Base-by-base conservation (phyloP, 768 basidiomycete species). In the Saitozyma podzolica region DNA sequence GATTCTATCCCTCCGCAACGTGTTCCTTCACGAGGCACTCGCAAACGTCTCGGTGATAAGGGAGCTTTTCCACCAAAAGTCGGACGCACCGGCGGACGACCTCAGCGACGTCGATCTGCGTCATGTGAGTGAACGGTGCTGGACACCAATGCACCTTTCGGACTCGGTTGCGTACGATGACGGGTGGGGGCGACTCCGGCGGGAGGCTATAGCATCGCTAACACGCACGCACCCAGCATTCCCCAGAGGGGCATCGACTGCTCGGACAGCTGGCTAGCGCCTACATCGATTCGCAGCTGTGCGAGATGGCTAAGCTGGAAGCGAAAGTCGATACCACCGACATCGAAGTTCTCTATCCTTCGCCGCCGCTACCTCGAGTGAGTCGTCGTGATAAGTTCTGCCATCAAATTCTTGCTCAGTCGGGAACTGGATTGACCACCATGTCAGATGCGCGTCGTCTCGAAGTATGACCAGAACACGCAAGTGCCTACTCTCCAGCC, bases 1-100 rank as follows among this genome's bases (percentile, higher is more conserved):
- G 6, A 71, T 69, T 14, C 42, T 78, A 11, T 72, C 72, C 16
- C 40, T 78, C 40, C 70, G 78, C 20, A 77, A 77, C 58, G 61
- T 67, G 3, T 49, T 76, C n/a, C 58, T 78, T 14, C 77, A 68
- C 11, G 53, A 75, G 2, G 59, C 69, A 10, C 51, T 78, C 54
- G 58, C 63, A 11, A 66, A 75, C 49, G 48, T 56, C 13, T 58
- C 62, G 1, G 16, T 59, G 49, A 63, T 72, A 2, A 54, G 59
- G 42, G 59, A 67, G 6, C 52, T 66, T 53, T 75, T 75, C 59
- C 56, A 55, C 20, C 37, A 53, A 19, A 55, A 68, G 17, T 50
- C 39, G 40, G 59, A 40, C 8, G 6, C 0, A 9, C 59, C 58
- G 40, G 56, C 20, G 8, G 66, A 69, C 42, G 56, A 59, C 9